Evolutionary conservation across 2,329 filamentous ascomycete genomes (phyloP).

Genomic region (Rhexocercosporidium sp.): DNA sequence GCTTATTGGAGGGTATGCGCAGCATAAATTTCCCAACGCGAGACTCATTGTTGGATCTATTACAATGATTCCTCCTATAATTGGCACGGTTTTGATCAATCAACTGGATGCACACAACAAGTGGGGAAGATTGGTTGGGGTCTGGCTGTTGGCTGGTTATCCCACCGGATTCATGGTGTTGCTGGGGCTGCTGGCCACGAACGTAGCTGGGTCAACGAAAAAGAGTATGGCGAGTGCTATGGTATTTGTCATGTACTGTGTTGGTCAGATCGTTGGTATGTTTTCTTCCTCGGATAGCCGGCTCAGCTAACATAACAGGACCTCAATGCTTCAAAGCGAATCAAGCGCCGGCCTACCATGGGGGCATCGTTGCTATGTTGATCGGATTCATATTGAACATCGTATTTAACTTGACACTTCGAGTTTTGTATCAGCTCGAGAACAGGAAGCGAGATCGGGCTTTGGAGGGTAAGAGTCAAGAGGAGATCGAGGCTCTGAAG

Average conservation of each 20-base stretch:
- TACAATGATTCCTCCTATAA: slow-evolving; percentile 41
- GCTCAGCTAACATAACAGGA: not conserved
- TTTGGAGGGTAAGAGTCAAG: slow-evolving; percentile 39
- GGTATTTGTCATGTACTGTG: slow-evolving; percentile 35
- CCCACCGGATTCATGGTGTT: slow-evolving; percentile 45
- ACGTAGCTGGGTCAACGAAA: slow-evolving; percentile 61
- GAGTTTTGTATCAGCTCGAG: slow-evolving; percentile 28
- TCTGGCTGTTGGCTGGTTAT: slow-evolving; percentile 42
- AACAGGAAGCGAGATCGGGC: slow-evolving; percentile 31
- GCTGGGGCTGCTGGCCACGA: slow-evolving; percentile 58
- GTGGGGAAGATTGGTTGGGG: slow-evolving; percentile 42
- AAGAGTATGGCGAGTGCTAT: slow-evolving; percentile 37
- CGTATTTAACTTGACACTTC: slow-evolving; percentile 22
- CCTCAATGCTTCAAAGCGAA: slow-evolving; percentile 29
- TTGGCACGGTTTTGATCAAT: slow-evolving; percentile 42
- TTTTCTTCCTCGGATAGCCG: not conserved
- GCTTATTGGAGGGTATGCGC: slow-evolving; percentile 24
- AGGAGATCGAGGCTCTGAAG: slow-evolving; percentile 42
- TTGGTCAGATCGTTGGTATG: slow-evolving; percentile 34
- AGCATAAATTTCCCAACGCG: slow-evolving; percentile 35
- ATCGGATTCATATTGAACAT: slow-evolving; percentile 30
- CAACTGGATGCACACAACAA: slow-evolving; percentile 36
- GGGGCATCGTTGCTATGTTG: slow-evolving; percentile 35
- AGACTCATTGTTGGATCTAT: slow-evolving; percentile 40
- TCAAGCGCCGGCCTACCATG: slow-evolving; percentile 31